A percentile compares a stretch with the other conserved stretches of the same genome.
phyloP scores from a whole-genome alignment of 345 rosid genomes.

The sweet orange (Citrus sinensis) region DNA sequence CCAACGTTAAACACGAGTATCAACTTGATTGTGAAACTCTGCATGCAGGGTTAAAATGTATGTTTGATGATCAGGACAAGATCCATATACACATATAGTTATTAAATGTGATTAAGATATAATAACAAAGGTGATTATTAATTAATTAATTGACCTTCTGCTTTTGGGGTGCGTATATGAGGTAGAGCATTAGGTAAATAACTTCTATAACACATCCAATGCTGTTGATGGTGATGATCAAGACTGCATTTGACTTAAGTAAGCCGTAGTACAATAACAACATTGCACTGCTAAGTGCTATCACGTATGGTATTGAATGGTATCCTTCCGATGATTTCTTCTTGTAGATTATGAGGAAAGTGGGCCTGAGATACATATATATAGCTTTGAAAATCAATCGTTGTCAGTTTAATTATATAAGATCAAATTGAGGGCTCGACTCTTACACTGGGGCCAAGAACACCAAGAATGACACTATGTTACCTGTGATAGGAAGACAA shows the following conservation, averaged over 20 bases:
- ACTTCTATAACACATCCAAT: constrained; percentile 56
- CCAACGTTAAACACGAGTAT: constrained; percentile 53
- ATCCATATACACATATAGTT: background rate
- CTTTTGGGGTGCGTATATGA: constrained; percentile 54
- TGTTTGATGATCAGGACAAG: background rate
- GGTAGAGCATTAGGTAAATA: constrained; percentile 45
- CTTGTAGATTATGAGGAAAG: constrained; percentile 53
- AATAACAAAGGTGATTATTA: no score
- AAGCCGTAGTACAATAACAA: constrained; percentile 61
- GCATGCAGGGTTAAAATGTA: constrained; percentile 2
- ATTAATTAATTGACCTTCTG: constrained; percentile 35
- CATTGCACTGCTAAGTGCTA: constrained; percentile 60
- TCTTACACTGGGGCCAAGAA: constrained; percentile 84
- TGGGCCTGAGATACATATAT: constrained; percentile 41
- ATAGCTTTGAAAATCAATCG: no score
- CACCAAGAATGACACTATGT: constrained; percentile 60
- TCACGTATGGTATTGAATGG: constrained; percentile 65
- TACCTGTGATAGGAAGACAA: constrained; percentile 44
- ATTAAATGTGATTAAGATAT: no score
- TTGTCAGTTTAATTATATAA: no score
- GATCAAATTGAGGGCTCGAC: background rate
- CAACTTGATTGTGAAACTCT: constrained; percentile 52
- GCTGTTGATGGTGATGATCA: constrained; percentile 63
- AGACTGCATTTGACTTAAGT: constrained; percentile 40
- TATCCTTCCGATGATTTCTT: constrained; percentile 72